A percentile compares a stretch with the other conserved stretches of the same genome.
These are phyloP conservation scores for Pleurotus giganteus DNA, from an alignment of 768 basidiomycete species.

Conservation along the genomic window DNA sequence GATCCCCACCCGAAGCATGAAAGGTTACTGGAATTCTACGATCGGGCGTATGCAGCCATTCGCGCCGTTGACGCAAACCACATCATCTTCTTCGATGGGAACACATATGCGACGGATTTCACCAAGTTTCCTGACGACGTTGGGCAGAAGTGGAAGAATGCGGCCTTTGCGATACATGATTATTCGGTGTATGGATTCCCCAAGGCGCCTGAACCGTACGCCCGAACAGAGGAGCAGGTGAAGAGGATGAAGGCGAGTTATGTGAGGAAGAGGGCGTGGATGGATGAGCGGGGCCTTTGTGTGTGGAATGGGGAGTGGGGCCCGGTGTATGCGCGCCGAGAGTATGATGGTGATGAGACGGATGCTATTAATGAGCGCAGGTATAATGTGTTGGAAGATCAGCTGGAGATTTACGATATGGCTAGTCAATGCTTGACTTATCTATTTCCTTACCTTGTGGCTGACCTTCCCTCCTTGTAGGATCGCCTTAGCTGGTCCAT, in stretches of 20 bases:
- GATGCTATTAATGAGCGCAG: slow-evolving; percentile 65
- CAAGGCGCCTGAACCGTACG: slow-evolving; percentile 51
- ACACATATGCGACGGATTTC: slow-evolving; percentile 81
- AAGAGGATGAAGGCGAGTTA: slow-evolving; percentile 54
- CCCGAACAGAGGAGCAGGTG: slow-evolving; percentile 49
- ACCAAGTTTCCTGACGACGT: slow-evolving; percentile 61
- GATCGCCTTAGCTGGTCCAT: slow-evolving; percentile 77
- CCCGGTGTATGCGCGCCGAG: slow-evolving; percentile 70
- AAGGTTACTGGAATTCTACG: slow-evolving; percentile 65
- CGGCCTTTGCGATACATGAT: slow-evolving; percentile 78
- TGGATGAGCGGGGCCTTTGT: slow-evolving; percentile 62
- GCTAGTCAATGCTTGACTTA: slow-evolving; percentile 34
- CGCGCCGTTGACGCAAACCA: slow-evolving; percentile 69
- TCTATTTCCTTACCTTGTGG: background rate
- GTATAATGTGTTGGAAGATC: slow-evolving; percentile 69
- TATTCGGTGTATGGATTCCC: slow-evolving; percentile 78
- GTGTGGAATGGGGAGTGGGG: slow-evolving; percentile 87
- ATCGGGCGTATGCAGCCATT: slow-evolving; percentile 66
- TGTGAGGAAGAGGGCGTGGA: slow-evolving; percentile 75
- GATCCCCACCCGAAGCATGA: slow-evolving; percentile 55
- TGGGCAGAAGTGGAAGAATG: slow-evolving; percentile 64
- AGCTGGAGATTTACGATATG: slow-evolving; percentile 68
- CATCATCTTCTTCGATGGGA: slow-evolving; percentile 78
- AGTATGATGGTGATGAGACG: slow-evolving; percentile 56
- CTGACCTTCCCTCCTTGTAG: slow-evolving; percentile 27